Percentiles rank a stretch among this genome's conserved stretches.
Conservation (phyloP, 768 basidiomycete genomes). For the Postia placenta region DNA sequence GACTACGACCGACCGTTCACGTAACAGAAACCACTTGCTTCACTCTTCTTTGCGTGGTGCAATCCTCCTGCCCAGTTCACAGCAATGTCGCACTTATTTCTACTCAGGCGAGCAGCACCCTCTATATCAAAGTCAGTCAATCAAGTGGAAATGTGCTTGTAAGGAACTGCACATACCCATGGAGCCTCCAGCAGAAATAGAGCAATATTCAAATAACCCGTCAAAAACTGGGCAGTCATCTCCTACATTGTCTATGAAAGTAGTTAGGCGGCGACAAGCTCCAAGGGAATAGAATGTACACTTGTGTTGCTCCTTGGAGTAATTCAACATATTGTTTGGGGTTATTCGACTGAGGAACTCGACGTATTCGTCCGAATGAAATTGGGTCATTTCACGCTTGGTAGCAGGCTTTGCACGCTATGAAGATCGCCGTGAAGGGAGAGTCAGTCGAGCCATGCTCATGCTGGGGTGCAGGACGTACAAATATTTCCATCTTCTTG, state of each 20-base stretch:
- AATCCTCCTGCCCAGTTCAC: slow-evolving; percentile 99
- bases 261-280: not conserved
- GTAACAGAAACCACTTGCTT: slow-evolving; percentile 98
- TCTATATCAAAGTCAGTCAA: slow-evolving; percentile 36
- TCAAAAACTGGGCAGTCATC: slow-evolving; percentile 99
- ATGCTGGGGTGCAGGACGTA: slow-evolving; percentile 45
- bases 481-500: slow-evolving; percentile 99
- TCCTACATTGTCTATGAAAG: slow-evolving; percentile 80
- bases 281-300: slow-evolving; percentile 43
- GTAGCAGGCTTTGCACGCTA: slow-evolving; percentile 99
- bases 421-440: not conserved
- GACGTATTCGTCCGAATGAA: slow-evolving; percentile 98
- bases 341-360: slow-evolving; percentile 93
- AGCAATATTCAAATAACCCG: slow-evolving; percentile 97
- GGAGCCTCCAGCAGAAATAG: slow-evolving; percentile 98
- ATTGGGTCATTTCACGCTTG: slow-evolving; percentile 99
- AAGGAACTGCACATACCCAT: slow-evolving; percentile 80
- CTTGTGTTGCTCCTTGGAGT: slow-evolving; percentile 92
- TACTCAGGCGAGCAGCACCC: slow-evolving; percentile 91
- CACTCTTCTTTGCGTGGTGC: slow-evolving; percentile 98
- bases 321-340: slow-evolving; percentile 92
- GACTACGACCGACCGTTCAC: slow-evolving; percentile 68
- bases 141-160: not conserved
- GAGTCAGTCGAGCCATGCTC: not conserved
- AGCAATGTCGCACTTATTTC: slow-evolving; percentile 98